These are phyloP conservation scores for Phialophora expanda DNA, from an alignment of 2,329 filamentous ascomycete genomes.

Conservation along the genomic window DNA sequence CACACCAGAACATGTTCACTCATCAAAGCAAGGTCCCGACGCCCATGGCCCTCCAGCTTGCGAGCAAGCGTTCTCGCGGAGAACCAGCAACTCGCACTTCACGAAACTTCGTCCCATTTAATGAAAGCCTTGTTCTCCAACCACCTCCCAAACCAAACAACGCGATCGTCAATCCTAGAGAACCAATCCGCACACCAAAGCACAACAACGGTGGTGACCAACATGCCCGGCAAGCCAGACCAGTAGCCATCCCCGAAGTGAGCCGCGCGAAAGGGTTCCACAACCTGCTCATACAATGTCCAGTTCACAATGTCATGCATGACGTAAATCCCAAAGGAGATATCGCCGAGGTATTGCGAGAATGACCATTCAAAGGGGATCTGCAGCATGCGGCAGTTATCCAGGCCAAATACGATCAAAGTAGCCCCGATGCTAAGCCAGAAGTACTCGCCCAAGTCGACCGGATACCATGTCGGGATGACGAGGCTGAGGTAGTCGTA, in stretches of 20 bases:
- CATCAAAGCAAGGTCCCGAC: no score
- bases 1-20: neutral
- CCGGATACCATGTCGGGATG: neutral
- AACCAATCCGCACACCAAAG: conserved; percentile 34
- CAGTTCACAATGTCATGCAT: conserved; percentile 44
- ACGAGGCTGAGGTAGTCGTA: neutral
- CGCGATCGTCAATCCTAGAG: conserved; percentile 27
- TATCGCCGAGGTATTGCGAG: conserved; percentile 54
- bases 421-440: conserved; percentile 44
- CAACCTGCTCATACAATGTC: conserved; percentile 21
- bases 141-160: conserved; percentile 2
- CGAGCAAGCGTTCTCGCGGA: neutral
- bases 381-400: conserved; percentile 50
- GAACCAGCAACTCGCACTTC: neutral
- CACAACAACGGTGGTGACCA: conserved; percentile 25
- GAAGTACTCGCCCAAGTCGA: neutral
- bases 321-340: conserved; percentile 55
- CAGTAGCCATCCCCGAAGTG: conserved; percentile 31
- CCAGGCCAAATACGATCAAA: conserved; percentile 51
- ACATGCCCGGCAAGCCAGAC: conserved; percentile 26
- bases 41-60: neutral
- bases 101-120: neutral
- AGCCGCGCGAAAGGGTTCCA: conserved; percentile 22
- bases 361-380: conserved; percentile 50
- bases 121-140: neutral